Conservation (phyloP, 352 stramenopile species). For the Pythium apleroticum region DNA sequence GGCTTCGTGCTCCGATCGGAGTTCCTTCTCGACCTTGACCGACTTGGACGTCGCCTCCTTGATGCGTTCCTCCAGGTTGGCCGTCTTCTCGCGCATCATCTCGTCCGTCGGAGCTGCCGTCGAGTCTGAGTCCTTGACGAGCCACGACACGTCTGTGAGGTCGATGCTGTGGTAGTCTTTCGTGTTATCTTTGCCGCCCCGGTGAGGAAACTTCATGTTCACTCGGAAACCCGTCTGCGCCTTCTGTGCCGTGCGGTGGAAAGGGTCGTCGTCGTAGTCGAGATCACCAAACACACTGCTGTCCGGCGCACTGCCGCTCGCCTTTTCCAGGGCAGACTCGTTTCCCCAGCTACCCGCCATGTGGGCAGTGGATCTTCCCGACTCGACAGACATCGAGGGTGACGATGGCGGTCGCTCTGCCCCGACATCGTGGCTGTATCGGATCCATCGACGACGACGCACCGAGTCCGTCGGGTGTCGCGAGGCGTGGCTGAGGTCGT, state of each 20-base stretch:
- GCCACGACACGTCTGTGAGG: constrained; percentile 78
- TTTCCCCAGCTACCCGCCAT: constrained; percentile 57
- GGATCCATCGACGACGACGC: constrained; percentile 77
- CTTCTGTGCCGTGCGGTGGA: constrained; percentile 83
- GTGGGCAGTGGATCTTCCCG: constrained; percentile 38
- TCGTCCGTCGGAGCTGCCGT: constrained; percentile 76
- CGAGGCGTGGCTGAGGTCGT: constrained; percentile 84
- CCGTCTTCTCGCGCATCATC: constrained; percentile 86
- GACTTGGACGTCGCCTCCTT: constrained; percentile 78
- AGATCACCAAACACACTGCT: constrained; percentile 36
- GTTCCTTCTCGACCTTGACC: constrained; percentile 64
- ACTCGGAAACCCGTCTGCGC: constrained; percentile 85
- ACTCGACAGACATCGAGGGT: constrained; percentile 44
- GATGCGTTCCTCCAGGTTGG: constrained; percentile 86
- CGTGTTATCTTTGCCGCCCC: constrained; percentile 83
- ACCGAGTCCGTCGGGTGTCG: constrained; percentile 77
- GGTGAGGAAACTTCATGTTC: constrained; percentile 83
- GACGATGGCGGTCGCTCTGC: constrained; percentile 49
- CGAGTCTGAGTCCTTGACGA: constrained; percentile 79
- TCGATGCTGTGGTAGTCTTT: constrained; percentile 89
- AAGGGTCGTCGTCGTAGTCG: constrained; percentile 80
- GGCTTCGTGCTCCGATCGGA: constrained; percentile 72
- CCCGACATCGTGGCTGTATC: constrained; percentile 39
- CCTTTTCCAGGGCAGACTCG: constrained; percentile 35
- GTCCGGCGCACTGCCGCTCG: constrained; percentile 28